Conservation (phyloP, 2,329 filamentous ascomycete species). For the Spiromastix sp. region DNA sequence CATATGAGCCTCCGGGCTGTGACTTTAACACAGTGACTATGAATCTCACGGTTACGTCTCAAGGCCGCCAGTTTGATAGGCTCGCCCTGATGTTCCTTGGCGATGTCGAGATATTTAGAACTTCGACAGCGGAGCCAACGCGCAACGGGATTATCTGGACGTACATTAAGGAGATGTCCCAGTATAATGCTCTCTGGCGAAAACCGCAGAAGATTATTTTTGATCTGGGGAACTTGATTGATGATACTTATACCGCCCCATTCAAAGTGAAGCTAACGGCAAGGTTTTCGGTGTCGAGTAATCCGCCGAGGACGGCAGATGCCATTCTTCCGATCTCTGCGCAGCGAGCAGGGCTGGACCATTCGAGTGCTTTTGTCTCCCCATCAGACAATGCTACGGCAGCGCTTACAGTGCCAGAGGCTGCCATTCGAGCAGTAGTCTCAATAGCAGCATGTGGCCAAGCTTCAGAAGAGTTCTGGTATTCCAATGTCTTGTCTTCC, state of each 20-base stretch:
- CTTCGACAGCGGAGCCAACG: conserved; percentile 72
- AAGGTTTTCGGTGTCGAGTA: conserved; percentile 51
- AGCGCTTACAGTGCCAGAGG: conserved; percentile 52
- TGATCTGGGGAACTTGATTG: conserved; percentile 64
- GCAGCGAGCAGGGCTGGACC: conserved; percentile 27
- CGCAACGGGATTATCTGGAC: conserved; percentile 61
- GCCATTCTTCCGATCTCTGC: conserved; percentile 53
- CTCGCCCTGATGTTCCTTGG: conserved; percentile 65
- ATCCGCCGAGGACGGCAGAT: conserved; percentile 42
- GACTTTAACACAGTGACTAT: conserved; percentile 64
- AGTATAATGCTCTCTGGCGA: conserved; percentile 59
- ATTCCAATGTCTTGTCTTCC: conserved; percentile 61
- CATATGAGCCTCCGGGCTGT: conserved; percentile 57
- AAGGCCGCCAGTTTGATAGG: conserved; percentile 66
- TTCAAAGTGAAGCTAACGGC: conserved; percentile 68
- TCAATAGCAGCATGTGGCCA: conserved; percentile 71
- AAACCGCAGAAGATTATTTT: conserved; percentile 65
- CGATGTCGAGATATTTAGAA: conserved; percentile 72
- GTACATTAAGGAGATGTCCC: conserved; percentile 69
- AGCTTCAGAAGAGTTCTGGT: conserved; percentile 73
- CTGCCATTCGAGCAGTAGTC: conserved; percentile 59
- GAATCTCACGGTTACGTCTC: conserved; percentile 63
- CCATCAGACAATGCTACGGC: conserved; percentile 53
- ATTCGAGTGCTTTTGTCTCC: conserved; percentile 56
- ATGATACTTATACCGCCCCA: conserved; percentile 58